These are phyloP conservation scores for Bassia scoparia DNA, from an alignment of 148 eudicot genomes.

Conservation along the genomic window DNA sequence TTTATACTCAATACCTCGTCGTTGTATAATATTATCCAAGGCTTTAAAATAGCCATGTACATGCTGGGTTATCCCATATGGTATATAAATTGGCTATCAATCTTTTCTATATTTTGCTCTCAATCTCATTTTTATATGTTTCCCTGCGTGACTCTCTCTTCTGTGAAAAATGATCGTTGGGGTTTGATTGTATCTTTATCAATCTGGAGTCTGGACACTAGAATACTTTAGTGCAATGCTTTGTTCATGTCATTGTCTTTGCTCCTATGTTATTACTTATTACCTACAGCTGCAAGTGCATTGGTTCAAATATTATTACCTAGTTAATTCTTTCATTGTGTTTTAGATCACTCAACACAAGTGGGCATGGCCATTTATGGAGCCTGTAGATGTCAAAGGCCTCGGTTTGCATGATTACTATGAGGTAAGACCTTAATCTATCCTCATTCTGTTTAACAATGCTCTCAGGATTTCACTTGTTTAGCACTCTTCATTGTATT, in stretches of 20 bases:
- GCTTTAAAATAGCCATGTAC: too few species aligned
- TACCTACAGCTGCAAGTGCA: neutral
- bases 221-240: neutral
- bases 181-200: neutral
- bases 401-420: conserved; percentile 79
- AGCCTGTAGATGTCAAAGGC: conserved; percentile 81
- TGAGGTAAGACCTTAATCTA: conserved; percentile 43
- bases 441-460: neutral
- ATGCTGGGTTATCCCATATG: too few species aligned
- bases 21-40: too few species aligned
- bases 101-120: too few species aligned
- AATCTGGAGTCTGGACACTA: neutral
- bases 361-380: conserved; percentile 89
- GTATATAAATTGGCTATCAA: too few species aligned
- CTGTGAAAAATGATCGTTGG: neutral
- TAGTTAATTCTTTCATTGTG: neutral
- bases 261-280: neutral
- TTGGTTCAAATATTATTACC: neutral
- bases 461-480: neutral
- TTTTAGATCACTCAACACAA: conserved; percentile 71
- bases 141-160: neutral
- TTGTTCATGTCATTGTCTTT: neutral
- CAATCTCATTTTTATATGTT: too few species aligned
- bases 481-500: neutral
- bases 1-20: too few species aligned